A percentile compares a stretch with the other conserved stretches of the same genome.
phyloP scores from a whole-genome alignment of 2,329 filamentous ascomycete genomes.

The Paraconiothyrium brasiliense region DNA sequence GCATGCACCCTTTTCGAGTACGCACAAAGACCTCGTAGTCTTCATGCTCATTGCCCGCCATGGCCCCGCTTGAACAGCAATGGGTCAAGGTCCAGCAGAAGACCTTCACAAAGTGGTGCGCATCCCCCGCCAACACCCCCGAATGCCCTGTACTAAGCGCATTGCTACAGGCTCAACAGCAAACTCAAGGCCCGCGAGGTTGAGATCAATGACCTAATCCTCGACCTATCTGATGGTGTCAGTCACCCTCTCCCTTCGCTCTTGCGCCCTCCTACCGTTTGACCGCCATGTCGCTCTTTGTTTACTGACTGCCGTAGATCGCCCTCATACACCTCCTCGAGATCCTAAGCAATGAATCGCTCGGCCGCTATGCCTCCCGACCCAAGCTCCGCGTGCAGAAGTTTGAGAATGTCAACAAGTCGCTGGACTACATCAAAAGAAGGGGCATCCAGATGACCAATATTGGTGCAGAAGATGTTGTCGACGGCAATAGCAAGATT shows the following conservation, averaged over 20 bases:
- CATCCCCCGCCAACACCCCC: constrained; percentile 24
- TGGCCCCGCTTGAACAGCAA: constrained; percentile 66
- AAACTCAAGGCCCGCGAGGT: constrained; percentile 84
- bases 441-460: constrained; percentile 97
- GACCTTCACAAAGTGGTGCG: constrained; percentile 97
- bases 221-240: constrained; percentile 93
- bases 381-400: constrained; percentile 95
- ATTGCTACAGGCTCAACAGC: constrained; percentile 81
- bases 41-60: constrained; percentile 44
- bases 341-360: constrained; percentile 91
- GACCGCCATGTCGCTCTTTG: constrained; percentile 13
- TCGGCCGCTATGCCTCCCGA: constrained; percentile 95
- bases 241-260: constrained; percentile 51
- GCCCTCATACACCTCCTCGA: constrained; percentile 97
- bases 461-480: constrained; percentile 97
- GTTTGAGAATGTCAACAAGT: constrained; percentile 98
- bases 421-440: constrained; percentile 90
- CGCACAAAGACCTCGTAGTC: constrained; percentile 16
- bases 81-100: constrained; percentile 90
- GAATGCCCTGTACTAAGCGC: constrained; percentile 33
- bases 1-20: constrained; percentile 17
- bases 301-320: constrained; percentile 65
- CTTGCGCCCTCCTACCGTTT: constrained; percentile 10
- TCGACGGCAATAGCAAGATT: constrained; percentile 97
- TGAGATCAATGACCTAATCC: constrained; percentile 85